Evolutionary conservation across 108 stramenopile species (phyloP).

Genomic region (Nannochloropsis gaditana): DNA sequence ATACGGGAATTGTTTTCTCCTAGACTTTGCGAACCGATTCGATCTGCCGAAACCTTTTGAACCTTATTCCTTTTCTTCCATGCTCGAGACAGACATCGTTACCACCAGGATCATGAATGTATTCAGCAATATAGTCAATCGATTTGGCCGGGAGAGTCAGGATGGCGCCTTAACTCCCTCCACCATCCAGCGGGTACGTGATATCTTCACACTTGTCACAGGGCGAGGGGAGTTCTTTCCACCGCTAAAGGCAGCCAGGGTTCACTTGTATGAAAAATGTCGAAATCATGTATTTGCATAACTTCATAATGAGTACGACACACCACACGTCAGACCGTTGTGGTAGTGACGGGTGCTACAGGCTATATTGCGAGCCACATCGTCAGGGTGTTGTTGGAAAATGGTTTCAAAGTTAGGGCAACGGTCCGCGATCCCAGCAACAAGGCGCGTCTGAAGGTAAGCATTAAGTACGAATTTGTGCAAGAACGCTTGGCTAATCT

Average conservation of each 20-base stretch:
- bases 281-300: no score
- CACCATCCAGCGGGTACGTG: no score
- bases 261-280: no score
- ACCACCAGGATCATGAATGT: background rate
- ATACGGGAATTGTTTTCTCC: no score
- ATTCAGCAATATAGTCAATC: background rate
- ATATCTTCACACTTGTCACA: no score
- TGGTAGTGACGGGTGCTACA: slow-evolving; percentile 29
- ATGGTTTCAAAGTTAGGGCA: slow-evolving; percentile 28
- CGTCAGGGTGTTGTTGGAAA: slow-evolving; percentile 21
- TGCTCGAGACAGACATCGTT: no score
- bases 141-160: slow-evolving; percentile 15
- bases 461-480: background rate
- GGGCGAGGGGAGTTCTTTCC: no score
- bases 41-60: no score
- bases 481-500: background rate
- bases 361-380: slow-evolving; percentile 28
- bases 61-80: no score
- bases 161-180: background rate
- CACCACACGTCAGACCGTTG: background rate
- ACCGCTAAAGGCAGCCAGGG: no score
- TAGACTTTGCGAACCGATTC: no score
- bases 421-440: slow-evolving; percentile 25
- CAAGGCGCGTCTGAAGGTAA: background rate
- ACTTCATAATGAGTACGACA: no score